Evolutionary conservation across 164 flowering plant species (phyloP).

Genomic region (Akebia trifoliata): DNA sequence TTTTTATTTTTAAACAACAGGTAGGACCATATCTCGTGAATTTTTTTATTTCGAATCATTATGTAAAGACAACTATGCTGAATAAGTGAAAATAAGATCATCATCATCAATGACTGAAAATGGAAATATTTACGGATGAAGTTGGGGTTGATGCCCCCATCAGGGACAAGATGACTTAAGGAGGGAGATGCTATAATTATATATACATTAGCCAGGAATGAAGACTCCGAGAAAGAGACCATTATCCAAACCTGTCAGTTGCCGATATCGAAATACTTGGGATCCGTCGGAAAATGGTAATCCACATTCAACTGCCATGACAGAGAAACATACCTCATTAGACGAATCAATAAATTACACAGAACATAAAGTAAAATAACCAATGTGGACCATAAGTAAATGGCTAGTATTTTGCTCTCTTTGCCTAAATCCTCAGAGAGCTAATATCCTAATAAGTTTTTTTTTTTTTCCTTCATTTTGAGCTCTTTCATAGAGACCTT

Average conservation of each 20-base stretch:
- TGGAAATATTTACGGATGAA: slow-evolving; percentile 24
- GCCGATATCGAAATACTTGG: slow-evolving; percentile 76
- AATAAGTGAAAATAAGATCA: neutral
- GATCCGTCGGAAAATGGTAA: slow-evolving; percentile 73
- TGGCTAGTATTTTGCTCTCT: too few species aligned
- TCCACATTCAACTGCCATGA: slow-evolving; percentile 78
- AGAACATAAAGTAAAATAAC: too few species aligned
- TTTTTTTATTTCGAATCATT: too few species aligned
- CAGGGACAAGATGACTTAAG: neutral
- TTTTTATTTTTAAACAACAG: too few species aligned
- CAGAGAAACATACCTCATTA: slow-evolving; percentile 14
- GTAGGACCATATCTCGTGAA: too few species aligned
- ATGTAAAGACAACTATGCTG: too few species aligned
- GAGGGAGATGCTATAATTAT: neutral
- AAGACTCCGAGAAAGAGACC: slow-evolving; percentile 5
- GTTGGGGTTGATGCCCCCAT: slow-evolving; percentile 13
- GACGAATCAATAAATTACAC: neutral
- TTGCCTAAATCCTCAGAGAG: too few species aligned
- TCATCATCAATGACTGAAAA: slow-evolving; percentile 11
- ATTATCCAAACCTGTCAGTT: slow-evolving; percentile 20
- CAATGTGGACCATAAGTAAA: too few species aligned
- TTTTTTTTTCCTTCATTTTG: too few species aligned
- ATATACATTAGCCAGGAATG: slow-evolving; percentile 16
- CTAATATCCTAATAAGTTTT: too few species aligned
- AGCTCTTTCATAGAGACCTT: too few species aligned